Base-by-base conservation (phyloP, 768 basidiomycete species). In the Clitopilus hobsonii region DNA sequence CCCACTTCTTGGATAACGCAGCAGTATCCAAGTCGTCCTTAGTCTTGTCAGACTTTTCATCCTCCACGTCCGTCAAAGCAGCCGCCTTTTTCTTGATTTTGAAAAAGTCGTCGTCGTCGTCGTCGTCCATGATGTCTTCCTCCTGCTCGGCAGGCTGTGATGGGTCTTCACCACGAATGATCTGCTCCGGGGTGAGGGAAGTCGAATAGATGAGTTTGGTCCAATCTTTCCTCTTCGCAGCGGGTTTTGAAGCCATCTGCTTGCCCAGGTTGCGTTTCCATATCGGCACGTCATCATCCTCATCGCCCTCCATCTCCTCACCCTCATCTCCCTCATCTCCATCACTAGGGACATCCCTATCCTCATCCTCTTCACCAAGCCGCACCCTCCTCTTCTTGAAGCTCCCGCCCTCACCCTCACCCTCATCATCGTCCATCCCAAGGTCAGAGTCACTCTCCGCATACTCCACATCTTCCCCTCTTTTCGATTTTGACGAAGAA, bases 121-220 rank as follows among this genome's bases (percentile, higher is more conserved):
- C 78, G 3, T 82, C 78, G 24, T 69, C 74, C 8, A 71, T 67
- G 41, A 45, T 45, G 22, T 45, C 41, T 20, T 62, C 63, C 5
- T 64, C 60, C 5, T 67, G 74, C 2, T n/a, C n/a, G n/a, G 68
- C 65, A 13, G 66, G 63, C 16, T 52, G 53, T 1, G 58, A 61
- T 3, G 54, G n/a, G 22, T 64, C 60, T 8, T 71, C 67, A 6
- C 80, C 82, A 1, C 67, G 64, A 0, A 88, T 64, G 36, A 95
- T 83, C 62, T 91, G 78, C 53, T 81, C 77, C 0, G 93, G 88
- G 3, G 86, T 80, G 10, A 93, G 77, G 3, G 77, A 67, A 41
- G 80, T 80, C 32, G 78, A 76, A 68, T 98, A 98, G 52, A 98
- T 91, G 47, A 96, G 80, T 51, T 86, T 86, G 64, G 86, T 91